Percentiles rank a stretch among this genome's conserved stretches.
Evolutionary conservation across 192 early-diverging fungal genomes (phyloP).

Genomic region (Entrophospora sp.): DNA sequence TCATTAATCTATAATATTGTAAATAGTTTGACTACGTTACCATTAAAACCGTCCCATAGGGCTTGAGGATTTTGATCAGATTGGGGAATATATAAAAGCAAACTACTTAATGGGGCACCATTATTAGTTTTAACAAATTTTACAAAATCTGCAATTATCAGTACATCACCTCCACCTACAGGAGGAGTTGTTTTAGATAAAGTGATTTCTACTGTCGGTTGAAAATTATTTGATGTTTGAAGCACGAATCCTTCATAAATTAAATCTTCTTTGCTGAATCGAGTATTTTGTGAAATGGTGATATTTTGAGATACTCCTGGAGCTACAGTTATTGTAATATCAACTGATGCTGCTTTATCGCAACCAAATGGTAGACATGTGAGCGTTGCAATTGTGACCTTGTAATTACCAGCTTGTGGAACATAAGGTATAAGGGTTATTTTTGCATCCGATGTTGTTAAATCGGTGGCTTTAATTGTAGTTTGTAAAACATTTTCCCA

Average conservation of each 20-base stretch:
- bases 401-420: conserved; percentile 53
- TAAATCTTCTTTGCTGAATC: conserved; percentile 29
- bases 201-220: conserved; percentile 38
- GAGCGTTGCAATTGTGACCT: conserved; percentile 45
- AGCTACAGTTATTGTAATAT: conserved; percentile 27
- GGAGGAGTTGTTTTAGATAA: conserved; percentile 20
- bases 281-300: conserved; percentile 38
- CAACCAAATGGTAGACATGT: conserved; percentile 29
- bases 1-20: not conserved
- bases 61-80: not conserved
- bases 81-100: conserved; percentile 4
- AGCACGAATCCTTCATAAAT: conserved; percentile 43
- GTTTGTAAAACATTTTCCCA: conserved; percentile 5
- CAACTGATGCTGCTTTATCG: conserved; percentile 5
- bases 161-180: not conserved
- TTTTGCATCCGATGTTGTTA: not conserved
- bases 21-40: not conserved
- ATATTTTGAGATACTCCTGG: conserved; percentile 22
- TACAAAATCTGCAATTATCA: conserved; percentile 27
- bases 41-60: conserved; percentile 8
- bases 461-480: not conserved
- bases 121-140: conserved; percentile 24
- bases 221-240: conserved; percentile 36
- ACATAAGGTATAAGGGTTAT: conserved; percentile 38
- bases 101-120: conserved; percentile 4